Base-by-base conservation (phyloP, 1,139 yeast genomes). In the Suhomyces wounanorum region DNA sequence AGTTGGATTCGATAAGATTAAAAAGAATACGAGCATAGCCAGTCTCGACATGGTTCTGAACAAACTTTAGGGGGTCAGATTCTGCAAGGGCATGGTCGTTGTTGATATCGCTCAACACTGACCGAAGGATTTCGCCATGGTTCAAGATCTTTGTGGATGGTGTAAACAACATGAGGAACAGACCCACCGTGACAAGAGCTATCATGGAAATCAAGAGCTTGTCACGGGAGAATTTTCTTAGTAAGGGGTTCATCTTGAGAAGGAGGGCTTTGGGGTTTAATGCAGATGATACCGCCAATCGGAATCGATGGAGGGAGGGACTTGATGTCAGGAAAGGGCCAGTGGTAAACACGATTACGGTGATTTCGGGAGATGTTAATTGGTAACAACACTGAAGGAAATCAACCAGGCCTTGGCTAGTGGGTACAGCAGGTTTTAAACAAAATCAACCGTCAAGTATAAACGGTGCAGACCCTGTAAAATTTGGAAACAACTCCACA, bases 11-110 rank as follows among this genome's bases (percentile, higher is more conserved):
- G 40, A 56, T 52, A 25, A 49, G 28, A 14, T 42, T 31, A 47
- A 54, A 47, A 16, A 56, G 51, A 30, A 33, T 14, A 9, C 45
- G 40, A 13, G 55, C 48, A 42, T 52, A 55, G 30, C 48, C 56
- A 18, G 50, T 25, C 25, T 55, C 55, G 26, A 56, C 46, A 8
- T 49, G 47, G 14, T 41, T 8, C 21, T 35, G 50, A 28, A 56
- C 18, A 18, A 40, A 53, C 14, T 35, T 41, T 10, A 52, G 11
- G 8, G 58, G 56, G 23, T 56, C 55, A 2, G 47, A 21, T 2
- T 45, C 37, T 1, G 42, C n/a, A 8, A 25, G 14, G 18, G 48
- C 26, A 13, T 21, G 9, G 5, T 31, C 47, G 11, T 21, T 31
- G 47, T 48, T 25, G 14, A 48, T 14, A 9, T 40, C 40, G 30